These are phyloP conservation scores for Trypanosoma lewisi DNA, from an alignment of 208 protist species.

Conservation along the genomic window DNA sequence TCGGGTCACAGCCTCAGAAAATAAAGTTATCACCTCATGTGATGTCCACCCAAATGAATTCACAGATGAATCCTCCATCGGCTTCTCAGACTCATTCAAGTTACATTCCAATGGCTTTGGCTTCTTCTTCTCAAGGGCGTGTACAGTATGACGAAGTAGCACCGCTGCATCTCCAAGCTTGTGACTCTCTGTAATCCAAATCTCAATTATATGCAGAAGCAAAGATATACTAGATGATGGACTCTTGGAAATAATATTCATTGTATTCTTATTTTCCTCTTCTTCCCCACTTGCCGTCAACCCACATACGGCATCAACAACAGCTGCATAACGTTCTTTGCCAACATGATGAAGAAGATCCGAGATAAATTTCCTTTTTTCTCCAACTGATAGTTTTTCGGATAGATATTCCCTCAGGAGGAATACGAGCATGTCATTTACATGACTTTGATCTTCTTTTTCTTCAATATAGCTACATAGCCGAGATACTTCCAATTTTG, in stretches of 20 bases:
- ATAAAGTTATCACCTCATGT: neutral
- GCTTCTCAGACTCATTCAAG: neutral
- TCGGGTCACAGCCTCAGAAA: slow-evolving; percentile 13
- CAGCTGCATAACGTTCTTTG: neutral
- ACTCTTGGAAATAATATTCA: neutral
- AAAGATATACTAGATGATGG: neutral
- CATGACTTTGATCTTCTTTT: neutral
- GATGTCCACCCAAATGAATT: neutral
- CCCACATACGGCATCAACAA: slow-evolving; percentile 11
- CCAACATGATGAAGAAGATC: slow-evolving; percentile 3
- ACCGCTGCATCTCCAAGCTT: slow-evolving; percentile 19
- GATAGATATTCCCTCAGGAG: slow-evolving; percentile 12
- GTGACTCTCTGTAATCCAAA: slow-evolving; percentile 12
- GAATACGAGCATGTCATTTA: neutral
- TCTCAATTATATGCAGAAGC: slow-evolving; percentile 10
- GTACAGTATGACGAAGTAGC: slow-evolving; percentile 8
- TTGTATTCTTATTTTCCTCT: neutral
- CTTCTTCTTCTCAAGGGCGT: neutral
- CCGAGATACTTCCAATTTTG: slow-evolving; percentile 6
- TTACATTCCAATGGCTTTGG: neutral
- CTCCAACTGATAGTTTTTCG: neutral
- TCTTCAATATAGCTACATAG: slow-evolving; percentile 3
- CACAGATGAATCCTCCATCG: neutral
- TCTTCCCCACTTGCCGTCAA: neutral
- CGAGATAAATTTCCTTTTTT: slow-evolving; percentile 13